Base-by-base conservation (phyloP, 2,329 filamentous ascomycete genomes). In the Exophiala phaeomuriformis region DNA sequence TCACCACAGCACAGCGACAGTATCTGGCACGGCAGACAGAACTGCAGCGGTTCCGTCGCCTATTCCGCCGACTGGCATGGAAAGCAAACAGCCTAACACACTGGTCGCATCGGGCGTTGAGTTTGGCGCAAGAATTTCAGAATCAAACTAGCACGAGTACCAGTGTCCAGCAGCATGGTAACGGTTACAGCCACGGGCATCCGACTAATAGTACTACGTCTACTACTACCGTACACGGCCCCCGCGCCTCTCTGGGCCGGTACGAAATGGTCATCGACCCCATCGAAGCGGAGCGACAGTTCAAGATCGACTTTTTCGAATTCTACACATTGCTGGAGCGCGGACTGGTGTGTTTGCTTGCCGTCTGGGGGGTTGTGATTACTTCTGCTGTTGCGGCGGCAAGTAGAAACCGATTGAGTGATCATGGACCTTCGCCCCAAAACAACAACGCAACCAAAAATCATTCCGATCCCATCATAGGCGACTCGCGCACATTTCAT, bases 291-390 rank as follows among this genome's bases (percentile, higher is more conserved):
- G 81, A 84, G 66, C 75, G 80, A 10, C 87, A 87, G 75, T 88
- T 88, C 72, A 88, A 88, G 66, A 76, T 88, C 5, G 85, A 88
- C 64, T 89, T 88, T 58, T 83, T 86, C 68, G 85, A 89, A 64
- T 88, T 84, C 67, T 88, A 88, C 70, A 80, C 81, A 48, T 76
- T 86, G 35, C 77, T 88, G 4, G 85, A 89, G 69, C 80, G 85
- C 31, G 84, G 83, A 0, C 73, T 88, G 5, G 82, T 86, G 1
- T 78, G 84, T 44, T 71, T 86, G 0, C 76, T 86, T n/a, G 76
- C 75, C 0, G 77, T 86, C 0, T 85, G 83, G 54, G 81, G 78
- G 5, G 74, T 86, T 3, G 65, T 66, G 0, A 72, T 88, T 0
- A 68, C 72, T 0, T 65, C 67, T 37, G 61, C 55, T n/a, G 37